phyloP scores from a whole-genome alignment of 805 yeast genomes.

The Metschnikowia colocasiae region DNA sequence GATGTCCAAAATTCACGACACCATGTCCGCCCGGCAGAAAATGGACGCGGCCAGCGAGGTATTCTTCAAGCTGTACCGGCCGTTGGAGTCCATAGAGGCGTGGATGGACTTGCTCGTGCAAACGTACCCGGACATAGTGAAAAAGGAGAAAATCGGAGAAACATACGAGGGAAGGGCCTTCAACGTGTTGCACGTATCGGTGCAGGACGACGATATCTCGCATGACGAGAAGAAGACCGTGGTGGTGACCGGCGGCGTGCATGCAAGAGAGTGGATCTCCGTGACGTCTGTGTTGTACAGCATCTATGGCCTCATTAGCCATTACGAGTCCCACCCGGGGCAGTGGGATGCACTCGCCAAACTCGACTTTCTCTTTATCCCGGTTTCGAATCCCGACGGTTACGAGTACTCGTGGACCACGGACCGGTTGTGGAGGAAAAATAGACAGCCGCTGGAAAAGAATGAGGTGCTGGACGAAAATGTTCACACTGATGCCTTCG shows the following conservation, averaged over 20 bases:
- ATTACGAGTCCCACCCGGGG: slow-evolving; percentile 30
- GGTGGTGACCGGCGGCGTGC: slow-evolving; percentile 78
- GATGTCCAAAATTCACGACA: not conserved
- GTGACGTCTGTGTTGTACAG: slow-evolving; percentile 63
- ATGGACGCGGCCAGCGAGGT: slow-evolving; percentile 36
- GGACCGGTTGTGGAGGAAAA: slow-evolving; percentile 87
- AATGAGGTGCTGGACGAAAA: slow-evolving; percentile 21
- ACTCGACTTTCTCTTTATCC: slow-evolving; percentile 72
- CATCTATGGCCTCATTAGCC: slow-evolving; percentile 37
- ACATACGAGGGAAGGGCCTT: slow-evolving; percentile 73
- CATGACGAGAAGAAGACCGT: slow-evolving; percentile 53
- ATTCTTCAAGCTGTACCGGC: slow-evolving; percentile 69
- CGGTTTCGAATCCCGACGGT: slow-evolving; percentile 90
- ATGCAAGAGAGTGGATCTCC: slow-evolving; percentile 89
- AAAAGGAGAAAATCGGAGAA: slow-evolving; percentile 64
- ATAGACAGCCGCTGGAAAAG: slow-evolving; percentile 52
- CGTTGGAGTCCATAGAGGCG: slow-evolving; percentile 61
- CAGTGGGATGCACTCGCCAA: slow-evolving; percentile 48
- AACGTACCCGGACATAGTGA: slow-evolving; percentile 62
- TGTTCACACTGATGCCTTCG: slow-evolving; percentile 29
- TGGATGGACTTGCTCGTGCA: slow-evolving; percentile 65
- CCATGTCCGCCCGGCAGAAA: slow-evolving; percentile 7
- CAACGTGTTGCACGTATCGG: slow-evolving; percentile 60
- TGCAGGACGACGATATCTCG: slow-evolving; percentile 36
- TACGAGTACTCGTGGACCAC: slow-evolving; percentile 76